phyloP scores from a whole-genome alignment of 2,329 filamentous ascomycete species.

The Sarocladium strictum region DNA sequence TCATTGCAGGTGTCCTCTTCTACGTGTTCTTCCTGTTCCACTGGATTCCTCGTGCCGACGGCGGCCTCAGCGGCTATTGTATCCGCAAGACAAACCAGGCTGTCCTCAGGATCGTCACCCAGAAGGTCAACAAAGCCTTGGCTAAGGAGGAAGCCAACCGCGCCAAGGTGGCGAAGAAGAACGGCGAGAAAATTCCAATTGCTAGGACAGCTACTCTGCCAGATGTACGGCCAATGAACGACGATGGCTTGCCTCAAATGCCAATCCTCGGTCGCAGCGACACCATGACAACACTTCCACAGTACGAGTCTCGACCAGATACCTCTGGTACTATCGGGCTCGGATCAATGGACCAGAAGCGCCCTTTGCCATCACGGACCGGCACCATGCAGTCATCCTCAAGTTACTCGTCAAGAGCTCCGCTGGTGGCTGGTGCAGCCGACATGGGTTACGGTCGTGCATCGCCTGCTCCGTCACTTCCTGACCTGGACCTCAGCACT shows the following conservation, averaged over 20 bases:
- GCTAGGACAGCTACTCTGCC: constrained; percentile 64
- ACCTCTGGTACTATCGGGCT: constrained; percentile 50
- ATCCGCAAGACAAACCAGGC: constrained; percentile 85
- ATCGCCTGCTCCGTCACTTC: constrained; percentile 31
- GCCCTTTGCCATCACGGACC: constrained; percentile 38
- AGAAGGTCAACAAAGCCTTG: constrained; percentile 83
- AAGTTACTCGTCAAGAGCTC: constrained; percentile 60
- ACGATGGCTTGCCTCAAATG: constrained; percentile 50
- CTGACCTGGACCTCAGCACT: constrained; percentile 18
- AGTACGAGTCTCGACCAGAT: constrained; percentile 54
- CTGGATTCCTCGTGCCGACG: constrained; percentile 78
- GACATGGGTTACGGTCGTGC: constrained; percentile 50
- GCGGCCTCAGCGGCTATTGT: constrained; percentile 78
- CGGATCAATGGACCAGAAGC: constrained; percentile 45
- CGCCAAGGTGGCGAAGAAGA: constrained; percentile 45
- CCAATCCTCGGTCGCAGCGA: constrained; percentile 54
- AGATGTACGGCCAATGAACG: constrained; percentile 29
- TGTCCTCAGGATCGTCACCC: constrained; percentile 75
- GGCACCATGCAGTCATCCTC: constrained; percentile 50
- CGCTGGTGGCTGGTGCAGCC: constrained; percentile 53
- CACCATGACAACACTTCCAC: constrained; percentile 55
- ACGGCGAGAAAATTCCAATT: constrained; percentile 41
- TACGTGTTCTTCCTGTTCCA: constrained; percentile 90
- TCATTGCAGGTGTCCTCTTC: constrained; percentile 69
- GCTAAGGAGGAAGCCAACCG: constrained; percentile 66